A percentile compares a stretch with the other conserved stretches of the same genome.
phyloP scores from a whole-genome alignment of 306 rosid genomes.

The Comarum palustre region DNA sequence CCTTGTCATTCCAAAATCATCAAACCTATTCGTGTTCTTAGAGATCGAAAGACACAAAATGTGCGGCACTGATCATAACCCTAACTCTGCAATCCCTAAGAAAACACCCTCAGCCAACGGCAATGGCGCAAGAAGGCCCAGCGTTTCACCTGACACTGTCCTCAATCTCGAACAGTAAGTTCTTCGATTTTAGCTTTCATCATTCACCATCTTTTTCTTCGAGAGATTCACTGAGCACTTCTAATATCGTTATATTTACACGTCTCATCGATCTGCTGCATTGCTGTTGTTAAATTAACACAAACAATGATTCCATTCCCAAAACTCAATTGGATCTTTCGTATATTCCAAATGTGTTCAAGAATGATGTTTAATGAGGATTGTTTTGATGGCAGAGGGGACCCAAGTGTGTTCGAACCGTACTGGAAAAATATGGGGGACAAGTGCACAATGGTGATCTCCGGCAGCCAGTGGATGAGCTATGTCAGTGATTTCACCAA shows the following conservation, averaged over 20 bases:
- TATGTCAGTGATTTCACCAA: constrained; percentile 38
- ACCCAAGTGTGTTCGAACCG: constrained; percentile 39
- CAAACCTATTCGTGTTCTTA: neutral
- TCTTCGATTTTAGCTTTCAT: neutral
- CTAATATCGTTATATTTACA: neutral
- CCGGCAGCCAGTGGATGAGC: constrained; percentile 54
- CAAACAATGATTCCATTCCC: too few relatives aligned
- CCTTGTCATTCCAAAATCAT: constrained; percentile 1
- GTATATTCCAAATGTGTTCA: neutral
- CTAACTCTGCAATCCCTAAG: constrained; percentile 10
- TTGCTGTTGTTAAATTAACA: neutral
- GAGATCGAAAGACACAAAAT: constrained; percentile 12
- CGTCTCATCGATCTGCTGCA: neutral
- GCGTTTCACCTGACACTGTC: constrained; percentile 6
- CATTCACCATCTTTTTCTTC: neutral
- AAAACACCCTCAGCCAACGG: constrained; percentile 23
- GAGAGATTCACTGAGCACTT: neutral
- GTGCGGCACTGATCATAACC: constrained; percentile 25
- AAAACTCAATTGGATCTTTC: neutral
- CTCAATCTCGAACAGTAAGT: constrained; percentile 52
- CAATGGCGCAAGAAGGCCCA: constrained; percentile 1
- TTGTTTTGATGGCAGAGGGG: constrained; percentile 50
- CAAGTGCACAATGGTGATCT: constrained; percentile 52
- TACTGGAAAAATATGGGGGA: constrained; percentile 61
- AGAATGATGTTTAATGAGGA: neutral